Evolutionary conservation across 805 yeast genomes (phyloP).

Genomic region (Saturnispora besseyi): DNA sequence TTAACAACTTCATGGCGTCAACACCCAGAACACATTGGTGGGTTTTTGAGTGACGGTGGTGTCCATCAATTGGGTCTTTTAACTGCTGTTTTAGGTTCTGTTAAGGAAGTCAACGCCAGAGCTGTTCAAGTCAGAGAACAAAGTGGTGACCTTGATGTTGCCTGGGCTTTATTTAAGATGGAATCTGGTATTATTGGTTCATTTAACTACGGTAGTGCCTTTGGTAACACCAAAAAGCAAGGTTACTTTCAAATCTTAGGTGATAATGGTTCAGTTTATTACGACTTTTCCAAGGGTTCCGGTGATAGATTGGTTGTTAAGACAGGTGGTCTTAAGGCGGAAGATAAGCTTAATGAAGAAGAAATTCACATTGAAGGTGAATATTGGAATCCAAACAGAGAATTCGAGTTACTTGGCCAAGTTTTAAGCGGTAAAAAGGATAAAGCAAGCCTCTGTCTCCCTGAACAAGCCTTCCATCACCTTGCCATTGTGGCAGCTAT

Average conservation of each 20-base stretch:
- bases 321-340: conserved; percentile 48
- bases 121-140: conserved; percentile 68
- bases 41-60: conserved; percentile 89
- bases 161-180: conserved; percentile 58
- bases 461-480: conserved; percentile 83
- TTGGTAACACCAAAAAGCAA: conserved; percentile 71
- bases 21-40: conserved; percentile 88
- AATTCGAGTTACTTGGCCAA: conserved; percentile 41
- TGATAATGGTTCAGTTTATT: conserved; percentile 61
- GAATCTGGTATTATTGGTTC: conserved; percentile 66
- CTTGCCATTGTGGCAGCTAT: conserved; percentile 86
- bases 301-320: conserved; percentile 31
- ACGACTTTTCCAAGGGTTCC: conserved; percentile 52
- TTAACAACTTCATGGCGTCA: conserved; percentile 76
- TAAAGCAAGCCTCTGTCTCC: conserved; percentile 32
- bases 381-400: conserved; percentile 33
- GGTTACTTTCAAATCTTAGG: conserved; percentile 68
- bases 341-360: conserved; percentile 33
- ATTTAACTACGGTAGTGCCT: conserved; percentile 79
- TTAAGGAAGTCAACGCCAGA: conserved; percentile 61
- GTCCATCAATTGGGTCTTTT: conserved; percentile 89
- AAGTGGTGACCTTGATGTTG: conserved; percentile 76
- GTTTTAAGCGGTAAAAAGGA: conserved; percentile 21
- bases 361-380: conserved; percentile 36
- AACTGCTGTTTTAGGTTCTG: conserved; percentile 72